These are phyloP conservation scores for Populus davidiana DNA, from an alignment of 345 rosid genomes.

Conservation along the genomic window DNA sequence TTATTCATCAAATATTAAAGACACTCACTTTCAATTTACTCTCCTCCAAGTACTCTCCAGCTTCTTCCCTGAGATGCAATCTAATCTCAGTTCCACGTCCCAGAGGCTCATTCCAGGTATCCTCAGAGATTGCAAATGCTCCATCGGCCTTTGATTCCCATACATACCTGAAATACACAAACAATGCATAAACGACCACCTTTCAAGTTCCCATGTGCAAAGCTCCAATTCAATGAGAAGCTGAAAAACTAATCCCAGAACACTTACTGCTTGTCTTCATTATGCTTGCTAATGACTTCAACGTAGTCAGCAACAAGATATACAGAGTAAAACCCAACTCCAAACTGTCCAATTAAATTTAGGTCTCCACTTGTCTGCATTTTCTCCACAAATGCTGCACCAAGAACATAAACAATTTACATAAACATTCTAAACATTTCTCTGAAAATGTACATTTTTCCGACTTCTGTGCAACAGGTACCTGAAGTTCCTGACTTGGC, in stretches of 20 bases:
- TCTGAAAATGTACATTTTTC: background rate
- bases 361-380: constrained; percentile 95
- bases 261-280: constrained; percentile 87
- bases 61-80: constrained; percentile 93
- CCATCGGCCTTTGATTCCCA: constrained; percentile 99
- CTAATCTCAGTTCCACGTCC: constrained; percentile 98
- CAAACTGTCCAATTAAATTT: constrained; percentile 97
- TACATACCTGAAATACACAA: constrained; percentile 51
- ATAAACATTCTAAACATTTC: background rate
- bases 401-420: background rate
- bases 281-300: constrained; percentile 95
- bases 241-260: background rate
- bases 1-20: background rate
- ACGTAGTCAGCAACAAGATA: constrained; percentile 97
- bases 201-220: background rate
- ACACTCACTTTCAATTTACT: constrained; percentile 73
- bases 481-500: constrained; percentile 99
- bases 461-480: constrained; percentile 8
- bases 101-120: constrained; percentile 92
- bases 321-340: constrained; percentile 98
- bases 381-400: constrained; percentile 92
- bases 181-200: background rate
- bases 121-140: constrained; percentile 95
- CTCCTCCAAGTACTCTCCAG: constrained; percentile 92
- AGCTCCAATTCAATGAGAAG: background rate